Evolutionary conservation across 768 basidiomycete genomes (phyloP).

Genomic region (Lanmaoa rubissima): DNA sequence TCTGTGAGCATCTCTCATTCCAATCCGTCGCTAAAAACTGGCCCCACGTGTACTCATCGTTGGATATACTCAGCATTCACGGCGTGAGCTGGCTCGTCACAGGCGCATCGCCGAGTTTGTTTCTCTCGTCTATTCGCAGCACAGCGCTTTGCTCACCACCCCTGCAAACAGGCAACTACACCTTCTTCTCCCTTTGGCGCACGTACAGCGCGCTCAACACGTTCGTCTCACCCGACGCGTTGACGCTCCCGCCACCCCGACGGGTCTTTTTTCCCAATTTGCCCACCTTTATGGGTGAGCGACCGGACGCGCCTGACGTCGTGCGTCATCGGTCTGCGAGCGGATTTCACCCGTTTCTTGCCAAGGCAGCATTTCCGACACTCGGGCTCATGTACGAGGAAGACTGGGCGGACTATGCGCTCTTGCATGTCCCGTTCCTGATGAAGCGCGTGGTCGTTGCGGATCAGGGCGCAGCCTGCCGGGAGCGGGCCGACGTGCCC

Average conservation of each 20-base stretch:
- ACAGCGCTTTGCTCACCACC: conserved; percentile 1
- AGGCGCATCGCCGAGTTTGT: conserved; percentile 51
- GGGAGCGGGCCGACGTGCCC: conserved; percentile 26
- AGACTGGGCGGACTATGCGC: conserved; percentile 77
- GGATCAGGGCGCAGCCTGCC: conserved; percentile 65
- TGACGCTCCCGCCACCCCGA: conserved; percentile 61
- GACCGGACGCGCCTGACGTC: conserved; percentile 30
- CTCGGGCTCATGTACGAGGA: conserved; percentile 63
- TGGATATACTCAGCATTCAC: conserved; percentile 44
- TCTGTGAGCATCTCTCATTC: conserved; percentile 39
- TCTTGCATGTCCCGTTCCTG: conserved; percentile 67
- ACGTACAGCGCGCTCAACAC: conserved; percentile 65
- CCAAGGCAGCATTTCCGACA: conserved; percentile 72
- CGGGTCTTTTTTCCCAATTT: conserved; percentile 74
- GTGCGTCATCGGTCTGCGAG: conserved; percentile 47
- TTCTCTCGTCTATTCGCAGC: neutral
- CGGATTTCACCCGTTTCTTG: conserved; percentile 70
- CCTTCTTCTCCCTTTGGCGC: conserved; percentile 75
- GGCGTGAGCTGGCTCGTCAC: conserved; percentile 70
- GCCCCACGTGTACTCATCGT: neutral
- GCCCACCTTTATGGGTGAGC: conserved; percentile 52
- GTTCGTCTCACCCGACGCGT: conserved; percentile 44
- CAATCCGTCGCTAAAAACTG: no score
- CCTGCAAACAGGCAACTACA: conserved; percentile 51
- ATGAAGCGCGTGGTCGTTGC: conserved; percentile 75